These are phyloP conservation scores for Edaphochlamys debaryana DNA, from an alignment of 139 green algal genomes.

Conservation along the genomic window DNA sequence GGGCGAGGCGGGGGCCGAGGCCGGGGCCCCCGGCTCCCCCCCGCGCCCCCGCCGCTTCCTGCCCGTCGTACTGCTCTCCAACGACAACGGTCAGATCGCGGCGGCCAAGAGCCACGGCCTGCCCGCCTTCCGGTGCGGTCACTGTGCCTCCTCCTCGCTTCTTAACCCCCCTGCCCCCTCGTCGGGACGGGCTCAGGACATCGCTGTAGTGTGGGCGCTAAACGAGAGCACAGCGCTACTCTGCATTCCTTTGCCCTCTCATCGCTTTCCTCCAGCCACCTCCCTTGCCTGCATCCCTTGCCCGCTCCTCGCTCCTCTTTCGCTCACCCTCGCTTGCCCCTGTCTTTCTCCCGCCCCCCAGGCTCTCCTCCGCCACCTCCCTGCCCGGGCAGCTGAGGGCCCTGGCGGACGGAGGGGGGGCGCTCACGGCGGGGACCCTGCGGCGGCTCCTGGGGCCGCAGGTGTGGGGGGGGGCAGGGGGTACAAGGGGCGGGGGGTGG, in stretches of 20 bases:
- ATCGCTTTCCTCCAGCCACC: no score
- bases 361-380: constrained; percentile 3
- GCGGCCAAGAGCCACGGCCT: constrained; percentile 75
- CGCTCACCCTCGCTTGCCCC: not conserved
- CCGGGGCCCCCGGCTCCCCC: not conserved
- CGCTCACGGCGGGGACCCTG: constrained; percentile 20
- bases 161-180: no score
- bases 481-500: no score
- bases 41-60: constrained; percentile 37
- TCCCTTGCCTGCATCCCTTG: not conserved
- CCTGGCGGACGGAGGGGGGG: not conserved
- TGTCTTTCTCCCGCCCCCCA: not conserved
- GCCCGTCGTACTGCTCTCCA: constrained; percentile 79
- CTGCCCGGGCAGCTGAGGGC: not conserved
- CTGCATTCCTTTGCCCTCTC: no score
- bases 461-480: not conserved
- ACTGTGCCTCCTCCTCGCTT: no score
- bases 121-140: constrained; percentile 56
- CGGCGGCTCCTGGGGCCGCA: constrained; percentile 29
- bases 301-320: not conserved
- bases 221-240: no score
- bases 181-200: no score
- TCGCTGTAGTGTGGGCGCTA: no score
- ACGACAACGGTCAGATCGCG: constrained; percentile 81
- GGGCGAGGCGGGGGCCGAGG: no score